phyloP scores from a whole-genome alignment of 2,329 filamentous ascomycete genomes.

The Paracamarosporium sp. region DNA sequence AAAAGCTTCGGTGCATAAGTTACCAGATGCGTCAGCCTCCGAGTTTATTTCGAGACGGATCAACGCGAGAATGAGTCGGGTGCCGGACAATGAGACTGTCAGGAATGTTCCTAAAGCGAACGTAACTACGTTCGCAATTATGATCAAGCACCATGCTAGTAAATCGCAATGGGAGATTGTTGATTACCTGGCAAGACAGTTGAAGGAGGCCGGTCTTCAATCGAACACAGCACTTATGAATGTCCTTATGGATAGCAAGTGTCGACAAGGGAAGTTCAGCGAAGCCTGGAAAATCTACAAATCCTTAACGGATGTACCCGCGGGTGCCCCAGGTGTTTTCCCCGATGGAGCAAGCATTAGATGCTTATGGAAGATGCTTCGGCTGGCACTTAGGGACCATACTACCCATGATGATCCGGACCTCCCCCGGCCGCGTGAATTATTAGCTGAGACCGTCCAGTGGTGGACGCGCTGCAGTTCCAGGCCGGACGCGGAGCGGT shows the following conservation, averaged over 20 bases:
- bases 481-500: slow-evolving; percentile 34
- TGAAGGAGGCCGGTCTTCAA: slow-evolving; percentile 26
- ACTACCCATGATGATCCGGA: slow-evolving; percentile 19
- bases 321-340: slow-evolving; percentile 27
- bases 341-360: slow-evolving; percentile 38
- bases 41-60: slow-evolving; percentile 8
- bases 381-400: slow-evolving; percentile 32
- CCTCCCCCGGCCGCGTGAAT: slow-evolving; percentile 39
- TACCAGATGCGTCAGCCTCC: not conserved
- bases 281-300: slow-evolving; percentile 39
- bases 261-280: slow-evolving; percentile 34
- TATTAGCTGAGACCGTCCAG: slow-evolving; percentile 35
- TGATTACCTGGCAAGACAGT: slow-evolving; percentile 36
- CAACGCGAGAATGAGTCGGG: not conserved
- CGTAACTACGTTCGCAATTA: slow-evolving; percentile 36
- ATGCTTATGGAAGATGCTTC: slow-evolving; percentile 41
- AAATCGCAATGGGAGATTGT: slow-evolving; percentile 41
- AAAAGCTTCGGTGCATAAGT: slow-evolving; percentile 3
- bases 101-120: slow-evolving; percentile 33
- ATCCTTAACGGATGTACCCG: slow-evolving; percentile 27
- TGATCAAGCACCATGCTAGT: slow-evolving; percentile 39
- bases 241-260: slow-evolving; percentile 37
- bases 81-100: not conserved
- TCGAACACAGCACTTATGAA: slow-evolving; percentile 41
- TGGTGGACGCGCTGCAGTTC: slow-evolving; percentile 36